Base-by-base conservation (phyloP, 2,329 filamentous ascomycete species). In the Sporothrix euskadiensis region DNA sequence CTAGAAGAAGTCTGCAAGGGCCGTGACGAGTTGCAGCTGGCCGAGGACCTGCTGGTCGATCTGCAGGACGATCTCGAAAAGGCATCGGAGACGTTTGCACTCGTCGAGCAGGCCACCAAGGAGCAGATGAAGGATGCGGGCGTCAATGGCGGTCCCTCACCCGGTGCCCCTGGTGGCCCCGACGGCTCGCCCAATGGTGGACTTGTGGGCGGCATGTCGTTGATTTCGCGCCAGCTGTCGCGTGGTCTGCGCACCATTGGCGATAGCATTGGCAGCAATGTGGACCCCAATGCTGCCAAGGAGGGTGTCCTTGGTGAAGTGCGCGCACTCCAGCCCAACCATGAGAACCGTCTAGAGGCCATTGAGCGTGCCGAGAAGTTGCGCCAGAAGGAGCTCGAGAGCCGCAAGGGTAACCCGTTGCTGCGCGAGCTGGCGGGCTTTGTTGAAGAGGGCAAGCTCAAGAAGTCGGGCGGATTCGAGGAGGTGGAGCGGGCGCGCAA, bases 71-170 rank as follows among this genome's bases (percentile, higher is more conserved):
- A 99, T 83, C 85, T 99, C 65, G 94, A 98, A 80, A 98, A 98
- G 83, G 94, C 95, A 0, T 90, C 91, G 0, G 92, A 97, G 81
- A 98, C 96, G 0, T 97, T 99, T 79, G 92, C 93, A 32, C 88
- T 99, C 0, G 96, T 99, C 19, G 96, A 99, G 82, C 92, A 98
- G 83, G 96, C 96, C 9, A 98, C 94, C n/a, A 97, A 97, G 83
- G 94, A 98, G 83, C 96, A 99, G 81, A 92, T 97, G 82, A 93
- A 97, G 80, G 91, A 92, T 74, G 88, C 84, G 66, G 88, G 88
- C 69, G 87, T 88, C 7, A 72, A 66, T 57, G 70, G 73, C 30
- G 32, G 22, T 86, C 59, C 80, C 79, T 8, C 74, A 75, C 57
- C 63, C 41, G 12, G 44, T 88, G n/a, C 87, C 86, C n/a, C 84